These are phyloP conservation scores for Daldinia concentrica DNA, from an alignment of 495 filamentous ascomycete species.

Conservation along the genomic window DNA sequence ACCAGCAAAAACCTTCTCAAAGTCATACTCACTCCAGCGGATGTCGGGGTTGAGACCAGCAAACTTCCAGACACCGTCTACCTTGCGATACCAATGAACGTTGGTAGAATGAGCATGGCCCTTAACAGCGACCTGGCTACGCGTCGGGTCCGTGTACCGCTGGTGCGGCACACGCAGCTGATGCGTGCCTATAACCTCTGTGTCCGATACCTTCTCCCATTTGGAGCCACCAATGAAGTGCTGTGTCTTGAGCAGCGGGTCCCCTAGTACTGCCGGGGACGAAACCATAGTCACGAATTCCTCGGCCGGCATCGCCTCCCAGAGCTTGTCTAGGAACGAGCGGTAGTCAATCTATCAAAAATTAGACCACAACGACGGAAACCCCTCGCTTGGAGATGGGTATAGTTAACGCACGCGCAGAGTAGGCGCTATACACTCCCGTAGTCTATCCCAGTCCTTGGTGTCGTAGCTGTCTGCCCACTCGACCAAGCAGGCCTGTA, in stretches of 20 bases:
- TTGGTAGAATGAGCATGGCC: conserved; percentile 77
- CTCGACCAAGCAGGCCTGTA: conserved; percentile 66
- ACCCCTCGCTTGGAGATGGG: not conserved
- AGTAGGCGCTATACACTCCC: conserved; percentile 75
- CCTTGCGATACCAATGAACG: conserved; percentile 76
- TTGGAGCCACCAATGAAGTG: conserved; percentile 76
- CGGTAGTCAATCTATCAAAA: conserved; percentile 71
- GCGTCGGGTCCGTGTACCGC: conserved; percentile 65
- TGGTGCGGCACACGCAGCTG: conserved; percentile 80
- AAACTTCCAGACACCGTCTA: conserved; percentile 84
- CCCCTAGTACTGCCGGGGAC: conserved; percentile 71
- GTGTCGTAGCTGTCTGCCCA: conserved; percentile 87
- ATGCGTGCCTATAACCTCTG: conserved; percentile 75
- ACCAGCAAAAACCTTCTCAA: conserved; percentile 59
- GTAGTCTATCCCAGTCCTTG: conserved; percentile 80
- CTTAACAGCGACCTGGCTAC: conserved; percentile 63
- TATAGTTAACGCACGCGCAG: conserved; percentile 57
- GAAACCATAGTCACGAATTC: conserved; percentile 77
- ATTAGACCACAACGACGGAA: not conserved
- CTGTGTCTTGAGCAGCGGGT: conserved; percentile 76
- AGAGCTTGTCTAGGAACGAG: conserved; percentile 74
- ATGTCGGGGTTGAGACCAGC: conserved; percentile 77
- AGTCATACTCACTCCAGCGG: conserved; percentile 77
- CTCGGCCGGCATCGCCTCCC: conserved; percentile 76
- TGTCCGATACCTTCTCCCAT: conserved; percentile 76